These are phyloP conservation scores for Coniella vitis DNA, from an alignment of 2,329 filamentous ascomycete genomes.

Conservation along the genomic window DNA sequence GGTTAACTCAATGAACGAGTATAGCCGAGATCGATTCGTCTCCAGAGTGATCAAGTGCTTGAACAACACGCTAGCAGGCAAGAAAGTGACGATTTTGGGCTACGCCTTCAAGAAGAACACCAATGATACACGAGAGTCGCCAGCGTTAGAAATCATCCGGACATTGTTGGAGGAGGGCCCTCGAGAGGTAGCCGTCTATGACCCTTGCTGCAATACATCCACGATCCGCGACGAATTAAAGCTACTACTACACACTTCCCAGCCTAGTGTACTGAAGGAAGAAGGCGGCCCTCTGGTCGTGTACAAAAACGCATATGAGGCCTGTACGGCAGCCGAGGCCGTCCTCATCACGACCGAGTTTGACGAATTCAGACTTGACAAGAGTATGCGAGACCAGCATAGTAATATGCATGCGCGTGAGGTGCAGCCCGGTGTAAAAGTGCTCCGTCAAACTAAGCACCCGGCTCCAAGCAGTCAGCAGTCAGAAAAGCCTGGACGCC, in stretches of 20 bases:
- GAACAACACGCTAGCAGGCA: slow-evolving; percentile 61
- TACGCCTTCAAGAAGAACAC: slow-evolving; percentile 80
- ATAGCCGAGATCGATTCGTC: slow-evolving; percentile 63
- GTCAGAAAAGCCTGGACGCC: slow-evolving; percentile 25
- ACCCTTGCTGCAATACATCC: slow-evolving; percentile 53
- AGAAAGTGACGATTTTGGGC: slow-evolving; percentile 67
- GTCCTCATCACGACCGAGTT: slow-evolving; percentile 50
- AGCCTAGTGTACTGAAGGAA: slow-evolving; percentile 22
- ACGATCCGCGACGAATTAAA: slow-evolving; percentile 46
- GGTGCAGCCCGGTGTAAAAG: background rate
- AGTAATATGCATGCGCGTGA: background rate
- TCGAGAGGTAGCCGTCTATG: slow-evolving; percentile 59
- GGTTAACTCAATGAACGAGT: slow-evolving; percentile 71
- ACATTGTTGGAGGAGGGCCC: slow-evolving; percentile 58
- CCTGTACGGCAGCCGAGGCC: slow-evolving; percentile 42
- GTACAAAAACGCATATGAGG: slow-evolving; percentile 42
- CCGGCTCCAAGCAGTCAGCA: background rate
- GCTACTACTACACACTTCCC: slow-evolving; percentile 30
- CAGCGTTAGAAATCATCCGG: slow-evolving; percentile 61
- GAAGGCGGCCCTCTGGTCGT: slow-evolving; percentile 39
- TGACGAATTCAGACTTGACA: slow-evolving; percentile 38
- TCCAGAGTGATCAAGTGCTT: slow-evolving; percentile 58
- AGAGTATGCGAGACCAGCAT: background rate
- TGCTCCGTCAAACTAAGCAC: no score
- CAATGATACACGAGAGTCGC: slow-evolving; percentile 64